Conservation (phyloP, 2,329 filamentous ascomycete species). For the Colletotrichum scovillei region DNA sequence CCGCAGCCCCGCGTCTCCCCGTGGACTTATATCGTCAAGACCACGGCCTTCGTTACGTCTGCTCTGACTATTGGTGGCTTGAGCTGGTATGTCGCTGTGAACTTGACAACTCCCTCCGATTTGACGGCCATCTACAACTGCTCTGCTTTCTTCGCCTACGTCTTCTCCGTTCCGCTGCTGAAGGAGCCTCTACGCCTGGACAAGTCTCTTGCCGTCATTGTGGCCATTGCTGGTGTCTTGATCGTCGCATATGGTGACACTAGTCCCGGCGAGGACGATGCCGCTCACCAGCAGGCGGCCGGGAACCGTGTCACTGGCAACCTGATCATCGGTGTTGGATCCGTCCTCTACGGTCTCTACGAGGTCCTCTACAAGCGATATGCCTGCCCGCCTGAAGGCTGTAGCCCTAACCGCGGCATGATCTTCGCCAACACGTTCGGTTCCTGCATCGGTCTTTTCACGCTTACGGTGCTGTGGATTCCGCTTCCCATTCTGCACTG, state of each 20-base stretch:
- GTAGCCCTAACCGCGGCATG: constrained; percentile 86
- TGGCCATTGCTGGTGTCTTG: constrained; percentile 90
- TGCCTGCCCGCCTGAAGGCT: constrained; percentile 93
- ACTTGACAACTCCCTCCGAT: constrained; percentile 91
- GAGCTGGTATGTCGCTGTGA: constrained; percentile 96
- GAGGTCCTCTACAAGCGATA: constrained; percentile 96
- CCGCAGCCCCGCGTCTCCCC: constrained; percentile 53
- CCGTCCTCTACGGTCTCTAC: constrained; percentile 94
- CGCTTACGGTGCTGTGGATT: constrained; percentile 88
- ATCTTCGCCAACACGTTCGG: constrained; percentile 96
- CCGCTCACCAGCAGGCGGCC: constrained; percentile 57
- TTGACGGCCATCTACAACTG: constrained; percentile 99
- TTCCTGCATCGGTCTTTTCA: constrained; percentile 87
- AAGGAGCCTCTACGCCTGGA: constrained; percentile 85
- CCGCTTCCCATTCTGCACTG: constrained; percentile 87
- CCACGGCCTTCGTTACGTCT: constrained; percentile 84
- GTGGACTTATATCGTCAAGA: constrained; percentile 78
- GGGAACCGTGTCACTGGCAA: constrained; percentile 84
- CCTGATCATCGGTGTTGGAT: constrained; percentile 89
- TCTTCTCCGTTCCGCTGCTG: constrained; percentile 91
- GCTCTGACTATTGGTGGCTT: constrained; percentile 90
- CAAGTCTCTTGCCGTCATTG: constrained; percentile 86
- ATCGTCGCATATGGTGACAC: constrained; percentile 95
- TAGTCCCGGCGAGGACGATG: constrained; percentile 57
- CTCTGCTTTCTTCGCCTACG: constrained; percentile 98